A percentile compares a stretch with the other conserved stretches of the same genome.
These are phyloP conservation scores for Fusarium sterilihyphosum DNA, from an alignment of 2,329 filamentous ascomycete genomes.

Conservation along the genomic window DNA sequence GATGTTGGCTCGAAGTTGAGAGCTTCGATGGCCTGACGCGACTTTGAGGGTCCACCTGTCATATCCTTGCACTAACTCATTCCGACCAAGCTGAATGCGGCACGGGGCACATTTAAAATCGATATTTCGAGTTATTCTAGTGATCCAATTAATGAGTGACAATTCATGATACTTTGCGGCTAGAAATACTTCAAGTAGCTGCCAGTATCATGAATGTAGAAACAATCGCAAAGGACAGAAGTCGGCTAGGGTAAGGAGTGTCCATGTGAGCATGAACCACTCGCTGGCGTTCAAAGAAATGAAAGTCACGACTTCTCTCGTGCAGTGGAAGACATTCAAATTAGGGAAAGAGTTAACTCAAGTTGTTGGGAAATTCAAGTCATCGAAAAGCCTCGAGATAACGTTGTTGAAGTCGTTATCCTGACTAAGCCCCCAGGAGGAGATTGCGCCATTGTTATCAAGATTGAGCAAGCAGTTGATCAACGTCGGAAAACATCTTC, in stretches of 20 bases:
- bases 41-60: background rate
- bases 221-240: background rate
- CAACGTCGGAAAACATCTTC: background rate
- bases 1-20: background rate
- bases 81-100: no score
- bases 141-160: no score
- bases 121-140: rapidly evolving
- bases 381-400: background rate
- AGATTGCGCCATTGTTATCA: background rate
- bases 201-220: background rate
- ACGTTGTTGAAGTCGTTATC: background rate
- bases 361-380: rapidly evolving
- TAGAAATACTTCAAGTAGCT: background rate
- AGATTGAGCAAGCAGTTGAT: background rate
- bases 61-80: background rate
- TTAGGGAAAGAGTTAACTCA: rapidly evolving
- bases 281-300: rapidly evolving
- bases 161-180: no score
- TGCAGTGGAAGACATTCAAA: rapidly evolving
- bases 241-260: rapidly evolving
- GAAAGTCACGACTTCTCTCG: rapidly evolving
- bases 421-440: background rate
- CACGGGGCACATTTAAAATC: no score
- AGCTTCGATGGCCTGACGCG: background rate
- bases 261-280: rapidly evolving